Percentiles rank a stretch among this genome's conserved stretches.
Conservation (phyloP, 192 early-diverging fungal species). For the Coemansia sp. region DNA sequence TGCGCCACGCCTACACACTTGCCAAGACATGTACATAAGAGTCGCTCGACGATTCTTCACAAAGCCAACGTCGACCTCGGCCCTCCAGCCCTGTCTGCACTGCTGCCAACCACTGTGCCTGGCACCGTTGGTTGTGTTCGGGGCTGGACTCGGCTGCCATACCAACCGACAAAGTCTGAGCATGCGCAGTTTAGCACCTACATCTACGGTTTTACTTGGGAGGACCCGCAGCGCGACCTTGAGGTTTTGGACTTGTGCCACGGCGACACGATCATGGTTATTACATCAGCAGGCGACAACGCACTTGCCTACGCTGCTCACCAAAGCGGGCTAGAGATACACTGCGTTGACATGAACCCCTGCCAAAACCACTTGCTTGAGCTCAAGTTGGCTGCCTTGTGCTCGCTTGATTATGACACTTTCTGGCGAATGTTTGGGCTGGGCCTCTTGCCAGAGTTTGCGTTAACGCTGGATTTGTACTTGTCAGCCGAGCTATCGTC, state of each 20-base stretch:
- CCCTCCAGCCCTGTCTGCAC: background rate
- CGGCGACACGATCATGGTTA: constrained; percentile 71
- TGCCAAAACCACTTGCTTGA: constrained; percentile 89
- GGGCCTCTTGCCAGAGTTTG: constrained; percentile 63
- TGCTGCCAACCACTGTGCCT: background rate
- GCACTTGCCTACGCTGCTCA: constrained; percentile 74
- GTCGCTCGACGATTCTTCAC: background rate
- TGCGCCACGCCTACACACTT: background rate
- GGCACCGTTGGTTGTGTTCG: background rate
- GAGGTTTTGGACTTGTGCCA: constrained; percentile 62
- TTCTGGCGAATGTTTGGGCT: constrained; percentile 81
- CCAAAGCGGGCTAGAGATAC: constrained; percentile 63
- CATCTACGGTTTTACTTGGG: constrained; percentile 87
- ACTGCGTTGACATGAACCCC: constrained; percentile 87
- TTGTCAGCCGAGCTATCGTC: constrained; percentile 70
- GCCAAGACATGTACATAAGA: background rate
- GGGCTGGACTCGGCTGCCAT: constrained; percentile 52
- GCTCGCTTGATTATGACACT: constrained; percentile 57
- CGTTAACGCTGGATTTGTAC: constrained; percentile 57
- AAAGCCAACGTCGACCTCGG: background rate
- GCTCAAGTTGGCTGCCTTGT: constrained; percentile 74
- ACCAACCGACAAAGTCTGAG: constrained; percentile 53
- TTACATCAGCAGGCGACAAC: constrained; percentile 82
- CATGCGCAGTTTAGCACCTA: constrained; percentile 77
- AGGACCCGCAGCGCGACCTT: constrained; percentile 75